Evolutionary conservation across 2,329 filamentous ascomycete genomes (phyloP).

Genomic region (Esteya vermicola): DNA sequence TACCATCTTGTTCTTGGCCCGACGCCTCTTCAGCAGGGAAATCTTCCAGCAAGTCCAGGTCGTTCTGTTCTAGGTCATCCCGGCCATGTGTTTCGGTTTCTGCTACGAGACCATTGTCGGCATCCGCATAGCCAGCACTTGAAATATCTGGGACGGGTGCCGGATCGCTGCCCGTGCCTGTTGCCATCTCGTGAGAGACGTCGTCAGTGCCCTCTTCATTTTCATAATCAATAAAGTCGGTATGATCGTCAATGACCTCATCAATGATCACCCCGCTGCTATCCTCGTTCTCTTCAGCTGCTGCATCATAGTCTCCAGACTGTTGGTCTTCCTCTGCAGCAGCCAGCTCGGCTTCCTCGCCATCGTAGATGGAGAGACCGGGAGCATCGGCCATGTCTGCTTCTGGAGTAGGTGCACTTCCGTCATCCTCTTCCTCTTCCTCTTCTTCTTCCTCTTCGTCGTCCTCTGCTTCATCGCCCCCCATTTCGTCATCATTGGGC

Average conservation of each 20-base stretch:
- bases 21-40: background rate
- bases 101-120: background rate
- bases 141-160: background rate
- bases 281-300: background rate
- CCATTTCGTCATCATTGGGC: background rate
- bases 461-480: background rate
- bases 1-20: slow-evolving; percentile 4
- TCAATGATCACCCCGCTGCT: background rate
- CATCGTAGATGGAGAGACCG: background rate
- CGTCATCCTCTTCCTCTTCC: slow-evolving; percentile 2
- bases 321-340: background rate
- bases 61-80: no score
- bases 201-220: slow-evolving; percentile 7
- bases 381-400: background rate
- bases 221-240: slow-evolving; percentile 6
- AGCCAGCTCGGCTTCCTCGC: background rate
- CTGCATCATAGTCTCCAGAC: background rate
- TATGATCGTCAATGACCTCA: no score
- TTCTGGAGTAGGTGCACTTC: background rate
- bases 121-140: background rate
- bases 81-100: background rate
- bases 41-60: slow-evolving; percentile 6
- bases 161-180: background rate
- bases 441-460: slow-evolving; percentile 5
- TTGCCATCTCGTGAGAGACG: slow-evolving; percentile 1